Base-by-base conservation (phyloP, 2,329 filamentous ascomycete genomes). In the Paramyrothecium sp. region DNA sequence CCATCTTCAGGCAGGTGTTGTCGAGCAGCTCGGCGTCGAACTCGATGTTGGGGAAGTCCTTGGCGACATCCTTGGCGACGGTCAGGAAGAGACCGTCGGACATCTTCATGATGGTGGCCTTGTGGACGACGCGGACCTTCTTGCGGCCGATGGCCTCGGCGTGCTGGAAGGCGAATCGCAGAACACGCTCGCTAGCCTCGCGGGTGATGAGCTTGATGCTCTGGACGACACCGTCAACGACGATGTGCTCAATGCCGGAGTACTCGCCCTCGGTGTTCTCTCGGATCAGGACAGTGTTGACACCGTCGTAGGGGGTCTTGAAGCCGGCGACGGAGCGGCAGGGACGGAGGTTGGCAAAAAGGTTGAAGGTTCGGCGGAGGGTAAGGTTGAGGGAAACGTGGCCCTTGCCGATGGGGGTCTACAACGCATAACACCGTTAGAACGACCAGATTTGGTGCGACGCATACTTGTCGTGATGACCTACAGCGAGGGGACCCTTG, bases 21-120 rank as follows among this genome's bases (percentile, higher is more conserved):
- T 99, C 95, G 68, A 99, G 89, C 65, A 99, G 87, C 85, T 99
- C 95, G 69, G 91, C 91, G 73, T 98, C 94, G 75, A 99, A 98
- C 81, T 97, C 91, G 71, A 99, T 91, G 68, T 88, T 83, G 63
- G 95, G 95, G 86, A 91, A 99, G 74, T 98, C 93, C 87, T 96
- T 96, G 76, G 92, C 84, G 66, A 99, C 87, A 61, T 95, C 86
- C 67, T 88, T 82, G 67, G 89, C 95, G 61, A 90, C 92, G 77
- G 85, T 90, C 67, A 99, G 86, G 88, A 99, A 99, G 61, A 99
- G 91, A 81, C 95, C 95, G 77, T 99, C 95, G 74, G 90, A 94
- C 91, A 97, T 96, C 88, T 99, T 99, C 95, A 99, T 99, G 82
- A 99, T 99, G 73, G 95, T 98, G 76, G 95, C 95, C 87, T 99